Conservation (phyloP, 331 rosid species). For the Malus hybrid region DNA sequence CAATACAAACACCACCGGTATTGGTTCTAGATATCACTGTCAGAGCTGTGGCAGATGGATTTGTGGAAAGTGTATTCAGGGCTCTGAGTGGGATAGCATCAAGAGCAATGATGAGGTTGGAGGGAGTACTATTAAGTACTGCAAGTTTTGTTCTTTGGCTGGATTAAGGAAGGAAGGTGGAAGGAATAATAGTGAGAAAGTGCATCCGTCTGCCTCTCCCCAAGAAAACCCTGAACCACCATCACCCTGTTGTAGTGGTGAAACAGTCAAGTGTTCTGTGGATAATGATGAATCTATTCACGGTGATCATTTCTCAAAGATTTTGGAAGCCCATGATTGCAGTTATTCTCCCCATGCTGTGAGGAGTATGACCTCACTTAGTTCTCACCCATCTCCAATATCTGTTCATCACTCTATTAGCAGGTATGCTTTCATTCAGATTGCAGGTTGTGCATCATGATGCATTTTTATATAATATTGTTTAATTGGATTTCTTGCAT, state of each 20-base stretch:
- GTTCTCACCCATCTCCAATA: constrained; percentile 45
- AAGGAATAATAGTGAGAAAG: constrained; percentile 53
- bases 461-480: background rate
- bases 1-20: constrained; percentile 18
- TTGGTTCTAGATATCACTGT: constrained; percentile 43
- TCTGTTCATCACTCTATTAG: constrained; percentile 36
- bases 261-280: constrained; percentile 33
- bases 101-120: constrained; percentile 21
- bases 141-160: constrained; percentile 58
- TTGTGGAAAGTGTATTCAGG: constrained; percentile 56
- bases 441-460: background rate
- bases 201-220: constrained; percentile 79
- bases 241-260: constrained; percentile 51
- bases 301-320: constrained; percentile 36
- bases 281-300: constrained; percentile 37
- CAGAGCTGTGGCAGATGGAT: constrained; percentile 65
- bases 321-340: constrained; percentile 37
- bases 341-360: constrained; percentile 41
- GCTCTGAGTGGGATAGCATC: constrained; percentile 33
- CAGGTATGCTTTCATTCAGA: constrained; percentile 43
- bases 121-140: constrained; percentile 26
- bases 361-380: constrained; percentile 42
- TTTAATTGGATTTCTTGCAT: background rate
- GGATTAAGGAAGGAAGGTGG: constrained; percentile 34
- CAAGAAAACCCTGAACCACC: constrained; percentile 66